Conservation (phyloP, 768 basidiomycete species). For the Imleria badia region DNA sequence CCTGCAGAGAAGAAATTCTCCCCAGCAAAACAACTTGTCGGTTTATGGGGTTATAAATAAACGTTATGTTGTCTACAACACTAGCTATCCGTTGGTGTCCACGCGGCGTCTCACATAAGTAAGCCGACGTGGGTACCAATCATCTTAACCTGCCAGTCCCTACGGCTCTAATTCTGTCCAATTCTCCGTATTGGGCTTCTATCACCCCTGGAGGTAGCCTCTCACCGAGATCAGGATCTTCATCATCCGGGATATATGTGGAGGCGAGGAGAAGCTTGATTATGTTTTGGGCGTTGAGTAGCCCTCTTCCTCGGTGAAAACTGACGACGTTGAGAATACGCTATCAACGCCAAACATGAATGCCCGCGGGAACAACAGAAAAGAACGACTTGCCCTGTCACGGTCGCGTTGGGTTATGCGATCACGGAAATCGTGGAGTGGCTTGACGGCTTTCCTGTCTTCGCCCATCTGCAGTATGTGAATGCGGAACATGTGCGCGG, state of each 20-base stretch:
- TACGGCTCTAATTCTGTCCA: slow-evolving; percentile 17
- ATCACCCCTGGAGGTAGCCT: slow-evolving; percentile 12
- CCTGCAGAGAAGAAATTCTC: no score
- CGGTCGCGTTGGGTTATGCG: slow-evolving; percentile 14
- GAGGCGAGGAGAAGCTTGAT: slow-evolving; percentile 21
- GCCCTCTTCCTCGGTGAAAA: slow-evolving; percentile 25
- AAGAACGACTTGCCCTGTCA: slow-evolving; percentile 8
- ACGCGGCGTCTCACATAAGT: neutral
- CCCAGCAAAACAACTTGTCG: no score
- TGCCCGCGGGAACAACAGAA: neutral
- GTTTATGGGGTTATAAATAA: no score
- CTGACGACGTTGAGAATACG: slow-evolving; percentile 22
- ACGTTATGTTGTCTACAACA: no score
- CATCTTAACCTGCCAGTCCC: neutral
- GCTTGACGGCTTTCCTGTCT: slow-evolving; percentile 21
- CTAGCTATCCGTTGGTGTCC: neutral
- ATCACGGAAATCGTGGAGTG: slow-evolving; percentile 24
- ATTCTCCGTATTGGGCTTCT: slow-evolving; percentile 2
- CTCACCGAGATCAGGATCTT: slow-evolving; percentile 21
- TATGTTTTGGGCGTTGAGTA: slow-evolving; percentile 18
- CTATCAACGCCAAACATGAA: slow-evolving; percentile 8
- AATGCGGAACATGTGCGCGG: slow-evolving; percentile 22
- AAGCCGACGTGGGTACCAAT: neutral
- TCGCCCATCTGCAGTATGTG: slow-evolving; percentile 26
- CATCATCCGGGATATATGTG: slow-evolving; percentile 14